Base-by-base conservation (phyloP, 257 asterid species). In the Schizonepeta tenuifolia region DNA sequence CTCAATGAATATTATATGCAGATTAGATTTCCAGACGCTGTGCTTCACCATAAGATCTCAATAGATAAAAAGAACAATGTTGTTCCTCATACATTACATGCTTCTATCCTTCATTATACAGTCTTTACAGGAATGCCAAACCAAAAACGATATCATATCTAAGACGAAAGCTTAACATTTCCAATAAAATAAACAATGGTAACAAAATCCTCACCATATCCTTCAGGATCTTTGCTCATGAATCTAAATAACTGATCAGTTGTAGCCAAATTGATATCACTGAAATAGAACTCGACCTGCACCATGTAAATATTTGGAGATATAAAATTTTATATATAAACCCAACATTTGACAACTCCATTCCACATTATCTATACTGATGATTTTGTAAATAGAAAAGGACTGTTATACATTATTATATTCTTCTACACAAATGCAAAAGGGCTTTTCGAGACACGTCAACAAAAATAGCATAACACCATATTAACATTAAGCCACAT, bases 241-340 rank as follows among this genome's bases (percentile, higher is more conserved):
- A 81, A 73, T 82, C 83, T 77, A 75, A 83, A 86, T 64, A 90
- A 78, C 77, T 88, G 94, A 80, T 88, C 97, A 63, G 98, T 92
- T n/a, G 97, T 90, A 31, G 98, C 98, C 76, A 92, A 83, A 84
- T 92, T 92, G 74, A 90, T 79, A 71, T 92, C 98, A 76, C 98
- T 92, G 86, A 92, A 92, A 80, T 90, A 92, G 81, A 84, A 92
- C 74, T 92, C 98, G 72, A 92, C 96, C 98, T 92, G 86, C 75
- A 75, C 20, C 75, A 38, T 53, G 79, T 22, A 67, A 21, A 60
- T 40, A 69, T 17, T 4, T 59, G 40, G 14, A 38, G 54, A 67
- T 49, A 14, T 75, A 2, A 44, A 10, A 7, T 11, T 54, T 26
- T 44, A 33, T 36, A 13, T 21, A 56, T 1, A 65, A 7, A 56